Percentiles rank a stretch among this genome's conserved stretches.
phyloP scores from a whole-genome alignment of 306 rosid species.

The Medicago ruthenica region DNA sequence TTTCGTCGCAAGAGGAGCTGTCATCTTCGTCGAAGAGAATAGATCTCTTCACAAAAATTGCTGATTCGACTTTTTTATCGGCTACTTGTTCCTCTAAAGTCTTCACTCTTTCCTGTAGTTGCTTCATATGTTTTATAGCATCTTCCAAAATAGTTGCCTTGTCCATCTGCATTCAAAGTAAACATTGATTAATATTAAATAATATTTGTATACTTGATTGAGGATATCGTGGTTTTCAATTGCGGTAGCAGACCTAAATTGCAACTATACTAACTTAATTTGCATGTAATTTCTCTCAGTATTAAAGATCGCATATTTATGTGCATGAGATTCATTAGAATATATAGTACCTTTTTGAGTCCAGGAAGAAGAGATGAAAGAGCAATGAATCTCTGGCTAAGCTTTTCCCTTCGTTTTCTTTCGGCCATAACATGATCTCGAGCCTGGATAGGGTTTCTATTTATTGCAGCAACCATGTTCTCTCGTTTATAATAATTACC shows the following conservation, averaged over 20 bases:
- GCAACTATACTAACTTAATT: neutral
- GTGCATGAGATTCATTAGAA: neutral
- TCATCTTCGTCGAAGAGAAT: conserved; percentile 41
- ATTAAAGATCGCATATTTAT: neutral
- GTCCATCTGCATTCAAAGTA: conserved; percentile 70
- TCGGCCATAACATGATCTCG: conserved; percentile 87
- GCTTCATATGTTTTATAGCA: conserved; percentile 66
- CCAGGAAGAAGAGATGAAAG: conserved; percentile 87
- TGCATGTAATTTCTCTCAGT: neutral
- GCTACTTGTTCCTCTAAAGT: conserved; percentile 63
- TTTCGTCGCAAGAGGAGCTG: conserved; percentile 48
- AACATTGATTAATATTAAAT: neutral
- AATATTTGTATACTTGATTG: neutral
- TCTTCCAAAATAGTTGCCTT: conserved; percentile 89
- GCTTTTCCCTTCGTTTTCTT: conserved; percentile 84
- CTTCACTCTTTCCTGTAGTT: conserved; percentile 62
- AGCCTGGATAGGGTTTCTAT: conserved; percentile 51
- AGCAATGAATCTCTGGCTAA: conserved; percentile 84
- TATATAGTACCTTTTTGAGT: conserved; percentile 71
- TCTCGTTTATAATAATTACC: conserved; percentile 14
- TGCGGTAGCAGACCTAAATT: neutral
- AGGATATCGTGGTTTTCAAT: neutral
- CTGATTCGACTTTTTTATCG: conserved; percentile 64
- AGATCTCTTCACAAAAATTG: conserved; percentile 59
- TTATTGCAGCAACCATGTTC: conserved; percentile 30